These are phyloP conservation scores for Opeltia flavorubescens DNA, from an alignment of 495 filamentous ascomycete genomes.

Conservation along the genomic window DNA sequence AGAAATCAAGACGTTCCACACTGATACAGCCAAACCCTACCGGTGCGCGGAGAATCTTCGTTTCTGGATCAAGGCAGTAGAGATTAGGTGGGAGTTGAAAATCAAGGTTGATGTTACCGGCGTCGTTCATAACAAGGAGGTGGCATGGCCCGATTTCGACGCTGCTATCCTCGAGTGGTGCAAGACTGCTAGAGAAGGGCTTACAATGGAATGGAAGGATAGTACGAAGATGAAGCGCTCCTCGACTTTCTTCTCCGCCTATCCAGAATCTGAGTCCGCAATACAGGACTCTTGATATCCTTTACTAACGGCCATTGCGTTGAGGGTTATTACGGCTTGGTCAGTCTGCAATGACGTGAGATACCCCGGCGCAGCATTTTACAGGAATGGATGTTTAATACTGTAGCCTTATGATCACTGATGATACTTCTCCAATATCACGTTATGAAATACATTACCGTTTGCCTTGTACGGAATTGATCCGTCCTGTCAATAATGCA, in stretches of 20 bases:
- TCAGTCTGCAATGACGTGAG: neutral
- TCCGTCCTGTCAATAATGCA: too few relatives aligned
- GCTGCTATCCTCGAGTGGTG: slow-evolving; percentile 69
- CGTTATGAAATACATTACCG: too few relatives aligned
- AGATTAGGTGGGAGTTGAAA: slow-evolving; percentile 84
- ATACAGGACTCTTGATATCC: neutral
- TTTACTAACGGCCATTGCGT: neutral
- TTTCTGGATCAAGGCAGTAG: slow-evolving; percentile 91
- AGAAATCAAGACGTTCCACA: slow-evolving; percentile 77
- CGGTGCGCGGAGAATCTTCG: slow-evolving; percentile 83
- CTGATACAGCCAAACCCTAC: slow-evolving; percentile 86
- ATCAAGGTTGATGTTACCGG: slow-evolving; percentile 76
- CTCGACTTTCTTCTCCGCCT: neutral
- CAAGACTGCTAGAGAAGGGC: slow-evolving; percentile 58
- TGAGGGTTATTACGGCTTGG: neutral
- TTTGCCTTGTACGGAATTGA: too few relatives aligned
- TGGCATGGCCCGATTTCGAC: slow-evolving; percentile 70
- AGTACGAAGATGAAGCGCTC: slow-evolving; percentile 1
- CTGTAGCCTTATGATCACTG: too few relatives aligned
- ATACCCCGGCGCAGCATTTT: slow-evolving; percentile 1
- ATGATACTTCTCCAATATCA: too few relatives aligned
- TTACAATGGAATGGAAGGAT: slow-evolving; percentile 45
- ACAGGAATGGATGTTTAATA: too few relatives aligned
- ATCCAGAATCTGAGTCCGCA: neutral
- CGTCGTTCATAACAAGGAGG: slow-evolving; percentile 56